A percentile compares a stretch with the other conserved stretches of the same genome.
These are phyloP conservation scores for Fusarium sp. DNA, from an alignment of 2,329 filamentous ascomycete genomes.

Conservation along the genomic window DNA sequence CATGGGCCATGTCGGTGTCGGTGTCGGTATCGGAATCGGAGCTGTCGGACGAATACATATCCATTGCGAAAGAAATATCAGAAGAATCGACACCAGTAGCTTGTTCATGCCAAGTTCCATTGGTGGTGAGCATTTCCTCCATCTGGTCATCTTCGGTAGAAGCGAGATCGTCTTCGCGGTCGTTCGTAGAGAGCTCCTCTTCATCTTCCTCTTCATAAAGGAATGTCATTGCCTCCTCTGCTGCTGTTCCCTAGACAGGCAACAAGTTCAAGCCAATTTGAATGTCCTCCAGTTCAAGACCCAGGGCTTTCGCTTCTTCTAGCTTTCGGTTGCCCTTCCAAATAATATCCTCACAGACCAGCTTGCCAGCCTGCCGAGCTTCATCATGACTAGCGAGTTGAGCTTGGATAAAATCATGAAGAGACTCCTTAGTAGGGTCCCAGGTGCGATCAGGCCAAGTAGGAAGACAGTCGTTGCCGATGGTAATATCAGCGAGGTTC, in stretches of 20 bases:
- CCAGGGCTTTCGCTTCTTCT: constrained; percentile 42
- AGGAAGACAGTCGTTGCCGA: constrained; percentile 52
- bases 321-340: constrained; percentile 50
- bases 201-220: constrained; percentile 2
- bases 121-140: background rate
- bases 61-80: background rate
- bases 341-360: constrained; percentile 45
- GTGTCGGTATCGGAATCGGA: background rate
- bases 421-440: constrained; percentile 44
- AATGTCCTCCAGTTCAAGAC: constrained; percentile 43
- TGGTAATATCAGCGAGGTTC: constrained; percentile 37
- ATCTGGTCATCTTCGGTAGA: background rate
- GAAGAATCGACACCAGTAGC: background rate
- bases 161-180: background rate
- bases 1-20: constrained; percentile 13
- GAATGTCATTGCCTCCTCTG: constrained; percentile 1
- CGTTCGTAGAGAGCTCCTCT: background rate
- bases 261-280: constrained; percentile 49
- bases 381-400: constrained; percentile 40
- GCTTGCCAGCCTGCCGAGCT: constrained; percentile 33
- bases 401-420: constrained; percentile 50
- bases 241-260: constrained; percentile 48
- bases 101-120: background rate
- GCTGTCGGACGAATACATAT: background rate
- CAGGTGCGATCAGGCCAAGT: constrained; percentile 48